Conservation (phyloP, 768 basidiomycete genomes). For the Pulveroboletus sp. region DNA sequence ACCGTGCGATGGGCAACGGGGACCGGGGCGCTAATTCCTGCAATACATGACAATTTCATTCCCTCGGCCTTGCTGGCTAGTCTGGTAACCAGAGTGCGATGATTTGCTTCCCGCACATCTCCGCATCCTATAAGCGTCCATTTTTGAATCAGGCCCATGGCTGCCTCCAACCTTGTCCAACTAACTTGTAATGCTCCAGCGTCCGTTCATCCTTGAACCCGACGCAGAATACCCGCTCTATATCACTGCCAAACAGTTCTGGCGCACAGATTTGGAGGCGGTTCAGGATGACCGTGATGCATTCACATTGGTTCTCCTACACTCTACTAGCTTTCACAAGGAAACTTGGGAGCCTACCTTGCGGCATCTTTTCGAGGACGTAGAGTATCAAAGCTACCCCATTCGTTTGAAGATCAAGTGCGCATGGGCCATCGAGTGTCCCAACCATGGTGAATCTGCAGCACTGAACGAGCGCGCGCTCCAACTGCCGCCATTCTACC, state of each 20-base stretch:
- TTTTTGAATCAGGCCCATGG: neutral
- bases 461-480: conserved; percentile 47
- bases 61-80: neutral
- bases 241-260: conserved; percentile 56
- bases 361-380: conserved; percentile 39
- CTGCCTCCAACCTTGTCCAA: neutral
- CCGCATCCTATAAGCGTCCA: neutral
- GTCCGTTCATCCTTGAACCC: conserved; percentile 35
- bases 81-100: neutral
- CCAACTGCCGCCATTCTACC: conserved; percentile 39
- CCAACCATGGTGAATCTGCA: conserved; percentile 66
- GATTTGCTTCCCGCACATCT: neutral
- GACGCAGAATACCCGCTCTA: conserved; percentile 42
- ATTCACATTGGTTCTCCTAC: conserved; percentile 55
- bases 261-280: conserved; percentile 37
- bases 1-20: too few relatives aligned
- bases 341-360: conserved; percentile 68
- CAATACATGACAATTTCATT: neutral
- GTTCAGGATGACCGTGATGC: conserved; percentile 38
- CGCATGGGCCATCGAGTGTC: conserved; percentile 68
- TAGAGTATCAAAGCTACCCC: neutral
- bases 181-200: conserved; percentile 19
- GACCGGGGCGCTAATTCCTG: too few relatives aligned
- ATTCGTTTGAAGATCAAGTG: conserved; percentile 22
- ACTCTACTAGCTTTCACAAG: conserved; percentile 72